These are phyloP conservation scores for Paraphoma sp. DNA, from an alignment of 2,329 filamentous ascomycete species.

Conservation along the genomic window DNA sequence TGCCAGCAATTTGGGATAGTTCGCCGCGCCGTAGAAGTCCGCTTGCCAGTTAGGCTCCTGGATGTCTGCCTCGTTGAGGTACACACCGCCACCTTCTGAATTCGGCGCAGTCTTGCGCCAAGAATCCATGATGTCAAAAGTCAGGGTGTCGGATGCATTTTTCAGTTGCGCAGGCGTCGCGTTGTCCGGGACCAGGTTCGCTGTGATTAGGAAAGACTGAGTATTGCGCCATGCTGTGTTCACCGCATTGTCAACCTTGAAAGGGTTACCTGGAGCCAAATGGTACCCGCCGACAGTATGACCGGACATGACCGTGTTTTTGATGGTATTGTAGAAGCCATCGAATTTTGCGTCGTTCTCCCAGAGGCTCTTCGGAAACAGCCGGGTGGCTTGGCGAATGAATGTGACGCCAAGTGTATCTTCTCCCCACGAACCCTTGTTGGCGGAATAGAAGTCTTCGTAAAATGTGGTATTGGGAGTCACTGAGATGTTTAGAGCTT, in stretches of 20 bases:
- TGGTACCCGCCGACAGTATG: constrained; percentile 15
- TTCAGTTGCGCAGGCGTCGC: constrained; percentile 6
- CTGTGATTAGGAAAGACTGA: constrained; percentile 17
- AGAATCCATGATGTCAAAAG: constrained; percentile 14
- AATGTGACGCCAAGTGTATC: constrained; percentile 39
- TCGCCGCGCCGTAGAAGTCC: constrained; percentile 25
- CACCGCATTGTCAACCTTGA: constrained; percentile 23
- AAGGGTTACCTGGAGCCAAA: constrained; percentile 12
- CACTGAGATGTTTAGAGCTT: constrained; percentile 20
- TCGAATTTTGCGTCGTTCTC: constrained; percentile 11
- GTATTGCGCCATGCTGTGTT: constrained; percentile 19
- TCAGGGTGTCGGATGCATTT: constrained; percentile 3
- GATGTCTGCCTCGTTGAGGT: constrained; percentile 37
- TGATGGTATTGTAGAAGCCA: constrained; percentile 8
- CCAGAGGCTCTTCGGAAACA: constrained; percentile 15
- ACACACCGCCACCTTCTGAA: constrained; percentile 23
- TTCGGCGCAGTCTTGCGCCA: constrained; percentile 20
- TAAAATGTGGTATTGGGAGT: constrained; percentile 14
- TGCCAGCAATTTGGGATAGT: constrained; percentile 31
- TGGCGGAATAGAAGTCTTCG: constrained; percentile 23
- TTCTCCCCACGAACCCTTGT: constrained; percentile 24
- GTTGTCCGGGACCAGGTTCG: constrained; percentile 5
- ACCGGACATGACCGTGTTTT: constrained; percentile 18
- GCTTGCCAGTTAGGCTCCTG: constrained; percentile 27
- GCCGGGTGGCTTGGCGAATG: constrained; percentile 11